Conservation (phyloP, 331 rosid genomes). For the Malus hybrid region DNA sequence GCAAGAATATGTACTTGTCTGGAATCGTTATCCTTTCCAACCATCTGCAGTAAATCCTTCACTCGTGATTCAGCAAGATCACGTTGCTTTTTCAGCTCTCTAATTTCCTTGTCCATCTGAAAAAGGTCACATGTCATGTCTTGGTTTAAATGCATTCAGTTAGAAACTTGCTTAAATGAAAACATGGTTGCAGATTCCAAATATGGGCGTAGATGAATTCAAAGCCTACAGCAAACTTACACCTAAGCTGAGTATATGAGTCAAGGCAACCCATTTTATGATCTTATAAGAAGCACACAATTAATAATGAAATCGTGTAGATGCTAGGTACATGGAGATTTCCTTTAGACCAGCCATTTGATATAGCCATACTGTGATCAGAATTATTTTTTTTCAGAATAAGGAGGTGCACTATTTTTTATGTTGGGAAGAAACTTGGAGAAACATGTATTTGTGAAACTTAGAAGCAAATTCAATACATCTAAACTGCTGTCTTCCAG, state of each 20-base stretch:
- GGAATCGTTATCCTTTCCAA: constrained; percentile 55
- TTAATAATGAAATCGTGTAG: not conserved
- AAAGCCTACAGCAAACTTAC: not conserved
- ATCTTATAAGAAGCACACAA: not conserved
- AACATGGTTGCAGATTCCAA: not conserved
- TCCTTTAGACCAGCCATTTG: too few relatives aligned
- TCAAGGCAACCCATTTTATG: not conserved
- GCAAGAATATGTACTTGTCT: constrained; percentile 41
- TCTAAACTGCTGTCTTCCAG: not conserved
- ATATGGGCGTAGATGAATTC: not conserved
- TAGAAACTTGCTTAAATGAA: not conserved
- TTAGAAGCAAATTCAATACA: not conserved
- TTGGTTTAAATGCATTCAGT: constrained; percentile 6
- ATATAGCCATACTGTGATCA: too few relatives aligned
- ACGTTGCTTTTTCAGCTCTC: constrained; percentile 79
- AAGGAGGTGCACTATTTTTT: too few relatives aligned
- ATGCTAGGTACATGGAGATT: not conserved
- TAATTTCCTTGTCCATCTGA: constrained; percentile 90
- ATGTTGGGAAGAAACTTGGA: too few relatives aligned
- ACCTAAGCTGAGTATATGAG: not conserved
- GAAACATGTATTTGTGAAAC: too few relatives aligned
- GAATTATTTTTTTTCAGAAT: too few relatives aligned
- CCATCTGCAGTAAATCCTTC: constrained; percentile 68
- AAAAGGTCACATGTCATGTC: constrained; percentile 6
- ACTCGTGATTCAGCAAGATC: constrained; percentile 93